Percentiles rank a stretch among this genome's conserved stretches.
phyloP scores from a whole-genome alignment of 345 rosid genomes.

The Clausena lansium region DNA sequence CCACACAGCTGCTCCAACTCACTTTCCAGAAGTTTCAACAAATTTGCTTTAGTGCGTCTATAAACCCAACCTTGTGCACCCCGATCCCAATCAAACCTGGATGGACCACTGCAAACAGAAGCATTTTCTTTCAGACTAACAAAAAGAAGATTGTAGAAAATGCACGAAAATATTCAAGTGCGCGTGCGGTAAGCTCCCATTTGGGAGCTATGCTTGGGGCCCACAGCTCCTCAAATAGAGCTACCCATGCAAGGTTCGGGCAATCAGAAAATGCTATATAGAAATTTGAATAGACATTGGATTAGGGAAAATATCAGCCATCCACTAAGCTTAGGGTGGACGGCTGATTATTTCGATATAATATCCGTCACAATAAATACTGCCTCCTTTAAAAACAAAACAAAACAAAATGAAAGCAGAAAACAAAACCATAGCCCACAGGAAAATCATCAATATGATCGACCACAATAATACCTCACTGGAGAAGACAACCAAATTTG shows the following conservation, averaged over 20 bases:
- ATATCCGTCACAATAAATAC: neutral
- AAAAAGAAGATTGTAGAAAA: neutral
- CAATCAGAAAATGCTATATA: neutral
- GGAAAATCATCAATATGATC: neutral
- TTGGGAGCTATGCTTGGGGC: no score
- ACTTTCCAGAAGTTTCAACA: constrained; percentile 56
- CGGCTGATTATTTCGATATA: neutral
- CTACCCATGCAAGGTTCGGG: no score
- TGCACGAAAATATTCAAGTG: neutral
- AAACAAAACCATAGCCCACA: neutral
- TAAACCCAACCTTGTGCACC: constrained; percentile 71
- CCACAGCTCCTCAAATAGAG: no score
- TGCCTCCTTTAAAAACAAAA: neutral
- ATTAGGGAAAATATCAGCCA: no score
- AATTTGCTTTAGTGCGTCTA: constrained; percentile 63
- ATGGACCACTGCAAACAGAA: constrained; percentile 65
- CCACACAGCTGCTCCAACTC: constrained; percentile 73
- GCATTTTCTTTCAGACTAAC: neutral
- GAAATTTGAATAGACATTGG: neutral
- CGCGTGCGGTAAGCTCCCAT: no score
- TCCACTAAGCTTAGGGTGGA: no score
- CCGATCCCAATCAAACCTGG: constrained; percentile 86
- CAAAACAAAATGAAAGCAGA: neutral
- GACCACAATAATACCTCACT: constrained; percentile 44
- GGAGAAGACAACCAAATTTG: constrained; percentile 97